phyloP scores from a whole-genome alignment of 345 rosid genomes.

The Linum usitatissimum region DNA sequence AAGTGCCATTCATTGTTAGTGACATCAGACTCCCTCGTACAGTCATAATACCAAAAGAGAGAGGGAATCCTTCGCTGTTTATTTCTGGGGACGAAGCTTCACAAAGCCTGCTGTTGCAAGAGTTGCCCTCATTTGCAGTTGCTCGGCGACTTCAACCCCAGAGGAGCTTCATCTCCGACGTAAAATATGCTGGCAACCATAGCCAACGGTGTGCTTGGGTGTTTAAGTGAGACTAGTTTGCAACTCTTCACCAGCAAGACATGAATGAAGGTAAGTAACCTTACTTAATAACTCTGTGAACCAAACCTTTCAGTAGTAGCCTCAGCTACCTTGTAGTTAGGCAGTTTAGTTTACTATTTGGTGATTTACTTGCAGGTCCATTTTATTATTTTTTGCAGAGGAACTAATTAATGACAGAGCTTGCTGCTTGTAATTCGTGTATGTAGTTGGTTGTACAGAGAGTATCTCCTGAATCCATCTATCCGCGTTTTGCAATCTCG shows the following conservation, averaged over 20 bases:
- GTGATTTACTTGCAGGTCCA: no score
- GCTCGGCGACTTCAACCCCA: constrained; percentile 35
- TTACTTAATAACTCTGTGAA: no score
- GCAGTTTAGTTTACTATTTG: no score
- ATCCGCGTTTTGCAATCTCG: no score
- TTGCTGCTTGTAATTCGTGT: no score
- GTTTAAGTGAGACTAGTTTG: constrained; percentile 46
- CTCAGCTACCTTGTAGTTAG: no score
- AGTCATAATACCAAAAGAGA: constrained; percentile 37
- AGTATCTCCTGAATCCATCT: no score
- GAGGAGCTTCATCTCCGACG: constrained; percentile 48
- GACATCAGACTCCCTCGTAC: constrained; percentile 60
- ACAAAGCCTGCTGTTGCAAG: constrained; percentile 44
- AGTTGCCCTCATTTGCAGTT: constrained; percentile 41
- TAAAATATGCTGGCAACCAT: constrained; percentile 28
- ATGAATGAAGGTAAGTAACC: no score
- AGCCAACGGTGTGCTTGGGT: constrained; percentile 43
- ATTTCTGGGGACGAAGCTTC: constrained; percentile 60
- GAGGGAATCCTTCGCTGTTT: constrained; percentile 27
- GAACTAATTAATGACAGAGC: no score
- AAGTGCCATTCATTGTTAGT: constrained; percentile 37
- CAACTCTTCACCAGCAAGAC: constrained; percentile 39
- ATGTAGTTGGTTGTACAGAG: no score
- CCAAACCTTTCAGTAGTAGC: no score
- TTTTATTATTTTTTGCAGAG: no score